Conservation (phyloP, 1,284 basidiomycete species). For the Trichosporon sp. region DNA sequence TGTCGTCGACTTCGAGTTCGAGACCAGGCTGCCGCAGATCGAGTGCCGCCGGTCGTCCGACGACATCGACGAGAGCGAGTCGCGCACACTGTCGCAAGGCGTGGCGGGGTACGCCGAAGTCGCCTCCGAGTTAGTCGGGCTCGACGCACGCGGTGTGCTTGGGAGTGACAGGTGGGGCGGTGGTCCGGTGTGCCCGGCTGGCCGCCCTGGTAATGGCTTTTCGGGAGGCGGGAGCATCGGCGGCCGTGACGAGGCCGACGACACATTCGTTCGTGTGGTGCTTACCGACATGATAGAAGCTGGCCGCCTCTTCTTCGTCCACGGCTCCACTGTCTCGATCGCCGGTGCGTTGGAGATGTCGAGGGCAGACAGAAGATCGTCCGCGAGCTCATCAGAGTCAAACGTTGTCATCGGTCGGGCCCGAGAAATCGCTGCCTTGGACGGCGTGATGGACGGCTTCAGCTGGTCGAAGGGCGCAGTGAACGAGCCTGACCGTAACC, state of each 20-base stretch:
- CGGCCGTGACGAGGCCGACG: slow-evolving; percentile 1
- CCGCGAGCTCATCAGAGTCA: neutral
- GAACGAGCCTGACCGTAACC: slow-evolving; percentile 25
- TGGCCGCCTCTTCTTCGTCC: neutral
- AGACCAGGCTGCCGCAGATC: slow-evolving; percentile 1
- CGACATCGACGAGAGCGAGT: slow-evolving; percentile 7
- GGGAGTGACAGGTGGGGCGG: slow-evolving; percentile 5
- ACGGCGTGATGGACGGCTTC: neutral
- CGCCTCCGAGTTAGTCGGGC: slow-evolving; percentile 32
- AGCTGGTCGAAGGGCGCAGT: slow-evolving; percentile 11
- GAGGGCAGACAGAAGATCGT: slow-evolving; percentile 8
- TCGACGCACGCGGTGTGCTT: slow-evolving; percentile 20
- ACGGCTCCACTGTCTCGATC: neutral
- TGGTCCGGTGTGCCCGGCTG: neutral
- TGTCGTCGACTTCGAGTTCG: slow-evolving; percentile 5
- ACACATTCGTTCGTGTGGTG: neutral
- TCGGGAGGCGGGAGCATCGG: slow-evolving; percentile 15
- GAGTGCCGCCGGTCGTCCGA: slow-evolving; percentile 8
- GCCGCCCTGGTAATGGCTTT: slow-evolving; percentile 10
- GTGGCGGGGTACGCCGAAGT: slow-evolving; percentile 30
- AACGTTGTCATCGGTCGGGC: neutral
- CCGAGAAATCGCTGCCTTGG: neutral
- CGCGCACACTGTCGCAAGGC: slow-evolving; percentile 28
- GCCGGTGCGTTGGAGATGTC: slow-evolving; percentile 4
- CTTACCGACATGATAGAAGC: neutral